Percentiles rank a stretch among this genome's conserved stretches.
Conservation (phyloP, 73 alveolate genomes). For the Tetrahymena malaccensis region DNA sequence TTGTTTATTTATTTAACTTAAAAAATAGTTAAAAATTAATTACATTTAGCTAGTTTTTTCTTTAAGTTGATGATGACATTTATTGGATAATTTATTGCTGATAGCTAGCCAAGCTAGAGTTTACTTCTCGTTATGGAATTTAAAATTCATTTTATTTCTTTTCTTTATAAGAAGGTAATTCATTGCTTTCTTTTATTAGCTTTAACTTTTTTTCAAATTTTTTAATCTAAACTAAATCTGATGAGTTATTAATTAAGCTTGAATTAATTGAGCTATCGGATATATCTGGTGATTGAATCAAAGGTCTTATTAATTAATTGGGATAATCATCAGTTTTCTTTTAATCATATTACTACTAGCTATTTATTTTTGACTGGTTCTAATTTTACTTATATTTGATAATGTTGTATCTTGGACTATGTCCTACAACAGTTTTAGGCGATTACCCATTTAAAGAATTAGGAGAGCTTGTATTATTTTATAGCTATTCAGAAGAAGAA, state of each 20-base stretch:
- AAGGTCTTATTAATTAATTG: neutral
- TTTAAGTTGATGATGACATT: neutral
- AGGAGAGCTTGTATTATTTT: neutral
- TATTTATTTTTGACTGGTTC: neutral
- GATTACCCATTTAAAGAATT: neutral
- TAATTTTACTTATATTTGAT: neutral
- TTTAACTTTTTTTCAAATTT: neutral
- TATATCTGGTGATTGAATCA: neutral
- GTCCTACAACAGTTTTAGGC: neutral
- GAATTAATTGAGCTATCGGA: neutral
- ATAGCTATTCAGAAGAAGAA: neutral
- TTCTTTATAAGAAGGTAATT: neutral
- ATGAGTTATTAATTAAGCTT: neutral
- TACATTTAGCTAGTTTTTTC: neutral
- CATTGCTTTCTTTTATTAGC: neutral
- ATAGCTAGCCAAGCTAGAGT: neutral
- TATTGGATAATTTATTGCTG: neutral
- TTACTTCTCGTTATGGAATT: neutral
- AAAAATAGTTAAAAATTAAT: neutral
- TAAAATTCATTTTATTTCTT: neutral
- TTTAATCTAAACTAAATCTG: neutral
- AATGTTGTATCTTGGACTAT: neutral
- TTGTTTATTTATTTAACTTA: neutral
- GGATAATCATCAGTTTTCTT: neutral
- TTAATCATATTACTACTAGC: neutral